Evolutionary conservation across 2,329 filamentous ascomycete species (phyloP), one percentile per base, ranked within the genome.

Genomic region (Zymoseptoria brevis): DNA sequence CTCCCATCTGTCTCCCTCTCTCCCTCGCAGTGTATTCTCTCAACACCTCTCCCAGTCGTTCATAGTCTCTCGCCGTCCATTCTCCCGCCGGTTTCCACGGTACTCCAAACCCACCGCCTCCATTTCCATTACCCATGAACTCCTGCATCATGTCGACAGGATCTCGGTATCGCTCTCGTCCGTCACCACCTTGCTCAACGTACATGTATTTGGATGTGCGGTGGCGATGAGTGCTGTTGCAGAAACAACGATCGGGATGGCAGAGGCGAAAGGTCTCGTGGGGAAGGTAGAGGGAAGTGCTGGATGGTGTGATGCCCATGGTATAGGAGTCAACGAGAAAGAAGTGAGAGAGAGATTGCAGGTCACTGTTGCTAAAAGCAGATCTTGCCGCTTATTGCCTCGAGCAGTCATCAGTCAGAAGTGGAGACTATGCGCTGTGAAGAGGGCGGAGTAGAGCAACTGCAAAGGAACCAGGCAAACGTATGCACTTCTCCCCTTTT

Each of bases 251-350:
- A 30, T 62, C 61, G 3, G 62, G 60, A 35, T 57, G 24, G 61
- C 67, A 70, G 49, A 61, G 41, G 45, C 66, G 65, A n/a, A 69
- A 61, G 35, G 59, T 58, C 56, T 67, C 64, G 52, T 64, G 64
- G 19, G 68, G 68, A 22, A 67, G 60, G 58, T 62, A 66, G 53
- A 67, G 55, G 59, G 67, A 62, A 30, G 60, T 63, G 54, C 62
- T 59, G 57, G 67, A 68, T 50, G 64, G 62, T 29, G 61, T 60
- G 21, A 67, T 50, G 62, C 68, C 68, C 68, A 71, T 70, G 21
- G 26, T 61, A 19, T 53, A n/a, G 19, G 29, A 29, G 11, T 29
- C 13, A n/a, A 21, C 22, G 26, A n/a, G 51, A 52, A 24, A n/a
- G 19, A 7, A 3, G 50, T n/a, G 19, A 41, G 51, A 53, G 21